phyloP scores from a whole-genome alignment of 371 early-diverging fungal genomes.

The Mucor mucedo region DNA sequence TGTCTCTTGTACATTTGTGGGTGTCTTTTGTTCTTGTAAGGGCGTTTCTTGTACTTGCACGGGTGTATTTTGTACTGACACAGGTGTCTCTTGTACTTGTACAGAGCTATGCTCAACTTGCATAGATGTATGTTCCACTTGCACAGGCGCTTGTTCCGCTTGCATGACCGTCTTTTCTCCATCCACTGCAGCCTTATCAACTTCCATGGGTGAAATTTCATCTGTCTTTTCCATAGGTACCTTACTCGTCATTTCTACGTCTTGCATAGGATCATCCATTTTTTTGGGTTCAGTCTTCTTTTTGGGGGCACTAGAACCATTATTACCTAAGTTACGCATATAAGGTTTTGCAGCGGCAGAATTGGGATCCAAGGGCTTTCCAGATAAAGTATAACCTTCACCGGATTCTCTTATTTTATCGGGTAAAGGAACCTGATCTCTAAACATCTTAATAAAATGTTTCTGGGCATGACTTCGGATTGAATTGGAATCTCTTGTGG shows the following conservation, averaged over 20 bases:
- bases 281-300: not conserved
- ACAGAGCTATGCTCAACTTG: too few species aligned
- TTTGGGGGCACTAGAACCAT: not conserved
- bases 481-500: conserved; percentile 81
- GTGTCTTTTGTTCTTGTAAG: too few species aligned
- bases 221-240: not conserved
- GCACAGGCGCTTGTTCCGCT: too few species aligned
- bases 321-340: conserved; percentile 33
- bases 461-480: conserved; percentile 91
- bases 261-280: conserved; percentile 15
- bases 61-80: too few species aligned
- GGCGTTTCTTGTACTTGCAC: too few species aligned
- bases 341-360: conserved; percentile 87
- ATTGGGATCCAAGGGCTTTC: conserved; percentile 84
- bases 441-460: conserved; percentile 86
- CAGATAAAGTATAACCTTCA: conserved; percentile 87
- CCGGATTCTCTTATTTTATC: conserved; percentile 79
- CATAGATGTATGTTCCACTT: too few species aligned
- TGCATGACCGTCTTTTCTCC: not conserved
- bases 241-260: not conserved
- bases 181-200: not conserved
- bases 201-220: not conserved
- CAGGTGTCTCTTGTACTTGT: too few species aligned
- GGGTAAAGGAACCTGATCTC: conserved; percentile 82
- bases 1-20: too few species aligned